phyloP scores from a whole-genome alignment of 768 basidiomycete species.

The Candolleomyces efflorescens region DNA sequence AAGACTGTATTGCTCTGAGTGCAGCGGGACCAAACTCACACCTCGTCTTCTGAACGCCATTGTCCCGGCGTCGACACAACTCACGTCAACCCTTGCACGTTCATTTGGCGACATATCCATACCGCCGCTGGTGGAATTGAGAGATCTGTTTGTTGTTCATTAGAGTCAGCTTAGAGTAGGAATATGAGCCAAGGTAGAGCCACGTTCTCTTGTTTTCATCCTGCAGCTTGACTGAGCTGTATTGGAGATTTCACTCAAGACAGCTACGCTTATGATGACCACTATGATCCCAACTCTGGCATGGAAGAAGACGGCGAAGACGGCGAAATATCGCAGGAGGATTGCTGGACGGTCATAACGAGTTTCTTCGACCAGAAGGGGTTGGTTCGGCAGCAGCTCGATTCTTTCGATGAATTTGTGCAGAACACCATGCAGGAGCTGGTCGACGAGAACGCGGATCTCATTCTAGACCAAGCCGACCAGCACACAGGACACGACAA shows the following conservation, averaged over 20 bases:
- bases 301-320: slow-evolving; percentile 60
- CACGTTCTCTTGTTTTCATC: slow-evolving; percentile 16
- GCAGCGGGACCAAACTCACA: slow-evolving; percentile 1
- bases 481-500: slow-evolving; percentile 89
- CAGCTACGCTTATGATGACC: slow-evolving; percentile 47
- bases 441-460: slow-evolving; percentile 93
- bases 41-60: neutral
- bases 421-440: slow-evolving; percentile 99
- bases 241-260: slow-evolving; percentile 49
- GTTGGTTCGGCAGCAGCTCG: slow-evolving; percentile 95
- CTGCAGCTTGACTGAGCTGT: slow-evolving; percentile 25
- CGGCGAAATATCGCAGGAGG: slow-evolving; percentile 74
- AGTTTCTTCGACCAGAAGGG: slow-evolving; percentile 97
- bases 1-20: slow-evolving; percentile 1
- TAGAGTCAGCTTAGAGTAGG: slow-evolving; percentile 4
- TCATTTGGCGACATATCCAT: neutral
- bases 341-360: slow-evolving; percentile 94
- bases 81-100: neutral
- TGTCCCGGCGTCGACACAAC: slow-evolving; percentile 1
- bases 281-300: slow-evolving; percentile 45
- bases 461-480: slow-evolving; percentile 94
- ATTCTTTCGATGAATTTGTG: slow-evolving; percentile 98
- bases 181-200: slow-evolving; percentile 52
- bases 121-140: neutral
- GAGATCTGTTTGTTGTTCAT: neutral